Evolutionary conservation across 2,329 filamentous ascomycete species (phyloP).

Genomic region (Paracorniculantispora psalliotae): DNA sequence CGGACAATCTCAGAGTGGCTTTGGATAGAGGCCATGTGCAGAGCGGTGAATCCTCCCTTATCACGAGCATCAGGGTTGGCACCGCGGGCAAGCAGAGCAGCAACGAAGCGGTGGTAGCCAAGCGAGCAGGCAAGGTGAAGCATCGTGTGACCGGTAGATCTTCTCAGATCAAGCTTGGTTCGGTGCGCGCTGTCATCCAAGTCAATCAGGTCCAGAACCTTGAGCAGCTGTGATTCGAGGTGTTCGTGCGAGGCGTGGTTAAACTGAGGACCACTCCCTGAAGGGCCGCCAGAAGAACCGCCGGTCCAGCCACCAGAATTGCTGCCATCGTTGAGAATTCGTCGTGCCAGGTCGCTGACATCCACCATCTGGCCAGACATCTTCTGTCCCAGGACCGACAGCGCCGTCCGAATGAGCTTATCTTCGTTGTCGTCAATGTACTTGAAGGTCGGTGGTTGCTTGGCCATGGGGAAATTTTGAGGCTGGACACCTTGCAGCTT

Average conservation of each 20-base stretch:
- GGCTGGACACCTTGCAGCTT: slow-evolving; percentile 45
- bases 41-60: slow-evolving; percentile 72
- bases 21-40: slow-evolving; percentile 77
- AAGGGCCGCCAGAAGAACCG: slow-evolving; percentile 32
- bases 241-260: slow-evolving; percentile 42
- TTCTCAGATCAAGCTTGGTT: slow-evolving; percentile 61
- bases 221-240: slow-evolving; percentile 64
- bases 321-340: slow-evolving; percentile 49
- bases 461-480: slow-evolving; percentile 32
- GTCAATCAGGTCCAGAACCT: slow-evolving; percentile 73
- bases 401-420: slow-evolving; percentile 61
- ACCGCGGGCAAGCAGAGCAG: slow-evolving; percentile 70
- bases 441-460: slow-evolving; percentile 55
- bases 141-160: slow-evolving; percentile 70
- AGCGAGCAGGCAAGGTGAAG: slow-evolving; percentile 73
- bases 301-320: slow-evolving; percentile 40
- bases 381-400: slow-evolving; percentile 60
- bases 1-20: slow-evolving; percentile 71
- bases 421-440: slow-evolving; percentile 70
- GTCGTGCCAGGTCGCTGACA: slow-evolving; percentile 55
- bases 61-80: slow-evolving; percentile 71
- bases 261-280: slow-evolving; percentile 40
- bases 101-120: slow-evolving; percentile 70
- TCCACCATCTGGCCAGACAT: slow-evolving; percentile 60
- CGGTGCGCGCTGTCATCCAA: slow-evolving; percentile 66